These are phyloP conservation scores for Pichia sp. DNA, from an alignment of 1,139 yeast species.

Conservation along the genomic window DNA sequence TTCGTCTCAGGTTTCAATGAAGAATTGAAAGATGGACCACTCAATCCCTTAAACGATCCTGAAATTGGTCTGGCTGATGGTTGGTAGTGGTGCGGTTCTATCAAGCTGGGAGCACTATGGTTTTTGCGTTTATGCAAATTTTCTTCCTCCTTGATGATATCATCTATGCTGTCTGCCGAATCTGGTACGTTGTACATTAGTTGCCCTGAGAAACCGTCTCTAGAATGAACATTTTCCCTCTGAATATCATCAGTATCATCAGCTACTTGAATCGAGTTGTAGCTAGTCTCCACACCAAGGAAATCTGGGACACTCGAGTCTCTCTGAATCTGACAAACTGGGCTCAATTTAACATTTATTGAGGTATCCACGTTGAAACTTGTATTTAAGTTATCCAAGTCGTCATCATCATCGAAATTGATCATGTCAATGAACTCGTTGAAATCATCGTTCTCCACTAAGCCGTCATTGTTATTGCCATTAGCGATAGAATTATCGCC, in stretches of 20 bases:
- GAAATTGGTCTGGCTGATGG: constrained; percentile 7
- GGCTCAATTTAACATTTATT: constrained; percentile 17
- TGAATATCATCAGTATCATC: constrained; percentile 6
- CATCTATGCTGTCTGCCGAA: constrained; percentile 17
- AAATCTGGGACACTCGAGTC: constrained; percentile 19
- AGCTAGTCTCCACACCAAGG: constrained; percentile 19
- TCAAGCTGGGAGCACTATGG: constrained; percentile 9
- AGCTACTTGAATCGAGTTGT: constrained; percentile 13
- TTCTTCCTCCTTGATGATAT: constrained; percentile 18
- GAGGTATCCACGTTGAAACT: constrained; percentile 27
- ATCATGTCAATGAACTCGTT: constrained; percentile 65
- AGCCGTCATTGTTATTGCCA: background rate
- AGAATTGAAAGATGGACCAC: constrained; percentile 49
- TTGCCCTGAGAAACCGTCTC: background rate
- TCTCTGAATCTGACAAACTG: constrained; percentile 10
- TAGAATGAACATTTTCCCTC: background rate
- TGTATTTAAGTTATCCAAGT: constrained; percentile 21
- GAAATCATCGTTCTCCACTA: constrained; percentile 31
- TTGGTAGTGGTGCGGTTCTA: background rate
- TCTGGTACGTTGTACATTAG: background rate
- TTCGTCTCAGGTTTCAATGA: constrained; percentile 27
- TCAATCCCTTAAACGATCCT: constrained; percentile 55
- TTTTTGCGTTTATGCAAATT: constrained; percentile 5
- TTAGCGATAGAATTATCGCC: background rate
- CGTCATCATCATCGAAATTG: constrained; percentile 51